Evolutionary conservation across 2,329 filamentous ascomycete genomes (phyloP).

Genomic region (Hymenoscyphus fraxineus): DNA sequence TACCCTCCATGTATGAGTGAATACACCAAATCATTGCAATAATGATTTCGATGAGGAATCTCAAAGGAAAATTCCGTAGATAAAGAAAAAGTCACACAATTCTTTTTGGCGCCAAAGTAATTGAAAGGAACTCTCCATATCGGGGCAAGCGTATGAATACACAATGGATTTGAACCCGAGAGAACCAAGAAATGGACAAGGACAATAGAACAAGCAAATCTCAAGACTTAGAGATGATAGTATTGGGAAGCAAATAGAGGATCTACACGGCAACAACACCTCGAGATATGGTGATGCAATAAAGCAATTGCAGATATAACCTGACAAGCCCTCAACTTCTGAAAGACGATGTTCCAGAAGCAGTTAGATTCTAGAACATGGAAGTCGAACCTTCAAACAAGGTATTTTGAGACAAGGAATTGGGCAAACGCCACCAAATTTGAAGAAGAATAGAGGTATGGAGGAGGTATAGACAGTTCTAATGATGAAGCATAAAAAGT

Average conservation of each 20-base stretch:
- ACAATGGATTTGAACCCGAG: not conserved
- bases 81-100: not conserved
- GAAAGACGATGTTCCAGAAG: too few relatives aligned
- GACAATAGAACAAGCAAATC: not conserved
- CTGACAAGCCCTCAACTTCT: too few relatives aligned
- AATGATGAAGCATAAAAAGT: not conserved
- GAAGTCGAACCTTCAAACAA: not conserved
- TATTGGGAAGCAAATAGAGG: not conserved
- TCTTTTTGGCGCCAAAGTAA: not conserved
- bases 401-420: not conserved
- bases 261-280: not conserved
- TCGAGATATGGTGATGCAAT: not conserved
- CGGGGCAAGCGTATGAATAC: not conserved
- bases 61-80: not conserved
- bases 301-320: too few relatives aligned
- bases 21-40: not conserved
- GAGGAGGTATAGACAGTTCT: not conserved
- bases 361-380: too few relatives aligned
- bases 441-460: not conserved
- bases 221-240: not conserved
- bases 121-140: not conserved
- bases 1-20: too few relatives aligned
- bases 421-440: not conserved
- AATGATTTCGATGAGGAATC: not conserved
- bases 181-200: not conserved